phyloP scores from a whole-genome alignment of 78 protist genomes.

The Isochrysis galbana region DNA sequence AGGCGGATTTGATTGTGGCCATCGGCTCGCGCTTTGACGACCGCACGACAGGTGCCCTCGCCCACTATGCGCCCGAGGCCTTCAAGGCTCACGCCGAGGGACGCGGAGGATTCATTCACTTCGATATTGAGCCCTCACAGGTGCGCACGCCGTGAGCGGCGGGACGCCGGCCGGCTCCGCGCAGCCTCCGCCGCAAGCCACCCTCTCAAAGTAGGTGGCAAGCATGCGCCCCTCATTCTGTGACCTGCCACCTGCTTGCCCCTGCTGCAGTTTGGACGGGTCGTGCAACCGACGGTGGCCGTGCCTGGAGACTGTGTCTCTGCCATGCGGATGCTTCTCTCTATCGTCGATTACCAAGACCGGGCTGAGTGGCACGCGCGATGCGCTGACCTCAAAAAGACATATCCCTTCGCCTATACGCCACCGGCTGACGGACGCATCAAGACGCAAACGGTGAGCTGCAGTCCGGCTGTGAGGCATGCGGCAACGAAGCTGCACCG shows the following conservation, averaged over 20 bases:
- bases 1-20: slow-evolving; percentile 61
- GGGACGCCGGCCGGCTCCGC: too few species aligned
- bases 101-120: slow-evolving; percentile 64
- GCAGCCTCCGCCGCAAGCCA: too few species aligned
- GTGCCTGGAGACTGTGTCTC: slow-evolving; percentile 59
- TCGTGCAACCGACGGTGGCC: slow-evolving; percentile 42
- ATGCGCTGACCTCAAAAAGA: neutral
- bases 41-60: slow-evolving; percentile 59
- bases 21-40: slow-evolving; percentile 71
- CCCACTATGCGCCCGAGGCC: slow-evolving; percentile 64
- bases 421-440: neutral
- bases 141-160: neutral
- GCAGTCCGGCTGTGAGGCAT: too few species aligned
- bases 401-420: slow-evolving; percentile 39
- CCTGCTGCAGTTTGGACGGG: slow-evolving; percentile 51
- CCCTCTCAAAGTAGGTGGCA: too few species aligned
- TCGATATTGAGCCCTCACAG: slow-evolving; percentile 51
- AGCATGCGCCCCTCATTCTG: too few species aligned
- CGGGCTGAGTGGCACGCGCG: slow-evolving; percentile 40
- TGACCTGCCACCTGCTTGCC: too few species aligned
- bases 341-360: slow-evolving; percentile 23
- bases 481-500: too few species aligned
- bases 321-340: slow-evolving; percentile 32
- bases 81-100: slow-evolving; percentile 47
- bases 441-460: slow-evolving; percentile 36